phyloP scores from a whole-genome alignment of 2,329 filamentous ascomycete species.

The Mycosphaerella sp. region DNA sequence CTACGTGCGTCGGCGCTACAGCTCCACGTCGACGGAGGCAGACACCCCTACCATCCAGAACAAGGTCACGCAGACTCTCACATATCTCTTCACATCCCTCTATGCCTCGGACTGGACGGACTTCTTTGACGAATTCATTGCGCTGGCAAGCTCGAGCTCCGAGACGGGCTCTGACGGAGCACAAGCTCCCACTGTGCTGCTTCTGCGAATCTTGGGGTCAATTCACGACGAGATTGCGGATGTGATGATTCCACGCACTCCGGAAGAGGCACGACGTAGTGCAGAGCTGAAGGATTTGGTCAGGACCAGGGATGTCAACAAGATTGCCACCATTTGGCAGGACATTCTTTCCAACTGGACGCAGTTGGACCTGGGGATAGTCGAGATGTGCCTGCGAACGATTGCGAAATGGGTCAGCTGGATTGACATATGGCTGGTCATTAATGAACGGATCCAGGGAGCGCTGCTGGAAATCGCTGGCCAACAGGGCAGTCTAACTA shows the following conservation, averaged over 20 bases:
- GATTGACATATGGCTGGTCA: conserved; percentile 92
- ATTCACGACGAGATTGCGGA: conserved; percentile 98
- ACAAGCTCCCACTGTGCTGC: conserved; percentile 69
- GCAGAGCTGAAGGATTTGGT: conserved; percentile 87
- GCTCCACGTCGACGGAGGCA: conserved; percentile 47
- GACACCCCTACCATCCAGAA: conserved; percentile 82
- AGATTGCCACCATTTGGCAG: conserved; percentile 85
- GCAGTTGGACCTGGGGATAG: conserved; percentile 59
- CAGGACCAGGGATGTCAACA: conserved; percentile 77
- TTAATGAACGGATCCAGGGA: conserved; percentile 81
- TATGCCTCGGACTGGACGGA: conserved; percentile 81
- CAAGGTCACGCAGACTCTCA: conserved; percentile 93
- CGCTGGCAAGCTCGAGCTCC: conserved; percentile 59
- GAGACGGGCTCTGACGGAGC: conserved; percentile 55
- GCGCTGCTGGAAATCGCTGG: conserved; percentile 81
- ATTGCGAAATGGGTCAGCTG: conserved; percentile 97
- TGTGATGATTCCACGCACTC: conserved; percentile 71
- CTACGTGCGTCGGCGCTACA: conserved; percentile 73
- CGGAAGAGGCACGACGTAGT: conserved; percentile 74
- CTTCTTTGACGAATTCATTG: conserved; percentile 86
- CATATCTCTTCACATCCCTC: conserved; percentile 81
- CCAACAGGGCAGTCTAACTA: conserved; percentile 55
- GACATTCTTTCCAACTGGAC: conserved; percentile 76
- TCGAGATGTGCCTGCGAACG: conserved; percentile 85
- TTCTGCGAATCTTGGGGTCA: conserved; percentile 78